phyloP scores from a whole-genome alignment of 1,139 yeast species.

The Blastobotrys ciferrii region DNA sequence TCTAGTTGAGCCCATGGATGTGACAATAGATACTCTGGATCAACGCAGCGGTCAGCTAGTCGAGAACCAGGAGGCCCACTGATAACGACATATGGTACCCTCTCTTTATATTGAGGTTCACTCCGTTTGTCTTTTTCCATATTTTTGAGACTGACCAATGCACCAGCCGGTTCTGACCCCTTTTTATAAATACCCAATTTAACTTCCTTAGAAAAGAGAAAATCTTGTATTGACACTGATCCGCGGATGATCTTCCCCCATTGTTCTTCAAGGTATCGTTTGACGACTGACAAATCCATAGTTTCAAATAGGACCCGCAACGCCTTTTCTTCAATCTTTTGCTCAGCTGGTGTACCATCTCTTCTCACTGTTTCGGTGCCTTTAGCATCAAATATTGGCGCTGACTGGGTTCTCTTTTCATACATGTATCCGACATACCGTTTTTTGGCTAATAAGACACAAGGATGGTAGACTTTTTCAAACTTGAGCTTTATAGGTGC shows the following conservation, averaged over 20 bases:
- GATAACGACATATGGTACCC: slow-evolving; percentile 83
- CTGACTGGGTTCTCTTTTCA: slow-evolving; percentile 53
- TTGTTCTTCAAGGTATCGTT: slow-evolving; percentile 59
- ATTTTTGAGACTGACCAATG: slow-evolving; percentile 64
- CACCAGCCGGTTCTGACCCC: slow-evolving; percentile 84
- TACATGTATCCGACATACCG: slow-evolving; percentile 85
- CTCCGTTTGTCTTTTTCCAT: slow-evolving; percentile 64
- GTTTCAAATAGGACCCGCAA: slow-evolving; percentile 70
- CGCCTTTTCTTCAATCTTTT: slow-evolving; percentile 70
- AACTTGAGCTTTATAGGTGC: slow-evolving; percentile 80
- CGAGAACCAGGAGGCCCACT: slow-evolving; percentile 62
- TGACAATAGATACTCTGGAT: slow-evolving; percentile 68
- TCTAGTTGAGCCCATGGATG: slow-evolving; percentile 50
- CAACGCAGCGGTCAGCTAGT: slow-evolving; percentile 73
- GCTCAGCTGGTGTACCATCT: slow-evolving; percentile 94
- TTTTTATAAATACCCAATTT: slow-evolving; percentile 78
- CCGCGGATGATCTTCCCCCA: slow-evolving; percentile 64
- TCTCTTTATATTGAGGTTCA: slow-evolving; percentile 83
- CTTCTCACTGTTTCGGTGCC: slow-evolving; percentile 93
- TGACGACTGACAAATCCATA: slow-evolving; percentile 66
- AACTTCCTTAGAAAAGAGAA: slow-evolving; percentile 90
- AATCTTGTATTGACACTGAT: slow-evolving; percentile 69
- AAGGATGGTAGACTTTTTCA: slow-evolving; percentile 90
- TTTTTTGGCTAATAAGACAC: slow-evolving; percentile 78
- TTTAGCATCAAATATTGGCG: slow-evolving; percentile 84